Percentiles rank a stretch among this genome's conserved stretches.
These are phyloP conservation scores for Leptographium galeiforme DNA, from an alignment of 2,329 filamentous ascomycete genomes.

Conservation along the genomic window DNA sequence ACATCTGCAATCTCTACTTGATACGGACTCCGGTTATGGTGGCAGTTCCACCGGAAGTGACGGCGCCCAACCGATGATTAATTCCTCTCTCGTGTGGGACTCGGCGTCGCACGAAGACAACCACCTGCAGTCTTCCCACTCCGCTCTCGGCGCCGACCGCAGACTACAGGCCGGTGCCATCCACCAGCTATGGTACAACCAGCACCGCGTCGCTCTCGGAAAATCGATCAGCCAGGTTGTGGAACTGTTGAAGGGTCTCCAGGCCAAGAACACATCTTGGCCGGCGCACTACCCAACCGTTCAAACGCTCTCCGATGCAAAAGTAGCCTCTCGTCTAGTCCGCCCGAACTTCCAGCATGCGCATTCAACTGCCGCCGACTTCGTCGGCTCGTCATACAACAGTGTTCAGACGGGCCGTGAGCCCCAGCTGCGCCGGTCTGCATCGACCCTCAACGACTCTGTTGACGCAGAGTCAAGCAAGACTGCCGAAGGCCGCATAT, in stretches of 20 bases:
- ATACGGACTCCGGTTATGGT: conserved; percentile 85
- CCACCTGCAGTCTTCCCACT: conserved; percentile 21
- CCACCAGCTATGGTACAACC: conserved; percentile 88
- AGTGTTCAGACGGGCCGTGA: not conserved
- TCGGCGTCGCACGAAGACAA: conserved; percentile 32
- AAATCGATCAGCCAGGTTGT: conserved; percentile 79
- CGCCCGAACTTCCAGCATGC: conserved; percentile 52
- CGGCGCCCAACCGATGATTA: conserved; percentile 9
- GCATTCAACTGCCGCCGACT: conserved; percentile 43
- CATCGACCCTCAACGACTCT: conserved; percentile 54
- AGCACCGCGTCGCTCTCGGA: conserved; percentile 75
- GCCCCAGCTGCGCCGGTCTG: conserved; percentile 41
- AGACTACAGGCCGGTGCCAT: conserved; percentile 67
- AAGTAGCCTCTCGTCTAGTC: conserved; percentile 28
- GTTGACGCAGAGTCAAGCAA: conserved; percentile 58
- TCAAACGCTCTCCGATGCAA: conserved; percentile 26
- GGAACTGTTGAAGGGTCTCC: conserved; percentile 68
- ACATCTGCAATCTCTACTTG: conserved; percentile 66
- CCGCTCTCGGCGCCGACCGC: conserved; percentile 45
- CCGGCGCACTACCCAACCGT: conserved; percentile 90
- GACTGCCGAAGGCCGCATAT: conserved; percentile 46
- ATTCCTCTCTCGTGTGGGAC: conserved; percentile 27
- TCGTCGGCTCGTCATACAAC: conserved; percentile 5
- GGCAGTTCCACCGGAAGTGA: conserved; percentile 60
- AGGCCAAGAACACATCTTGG: conserved; percentile 81